Evolutionary conservation across 2,329 filamentous ascomycete genomes (phyloP).

Genomic region (Purpureocillium lavendulum): DNA sequence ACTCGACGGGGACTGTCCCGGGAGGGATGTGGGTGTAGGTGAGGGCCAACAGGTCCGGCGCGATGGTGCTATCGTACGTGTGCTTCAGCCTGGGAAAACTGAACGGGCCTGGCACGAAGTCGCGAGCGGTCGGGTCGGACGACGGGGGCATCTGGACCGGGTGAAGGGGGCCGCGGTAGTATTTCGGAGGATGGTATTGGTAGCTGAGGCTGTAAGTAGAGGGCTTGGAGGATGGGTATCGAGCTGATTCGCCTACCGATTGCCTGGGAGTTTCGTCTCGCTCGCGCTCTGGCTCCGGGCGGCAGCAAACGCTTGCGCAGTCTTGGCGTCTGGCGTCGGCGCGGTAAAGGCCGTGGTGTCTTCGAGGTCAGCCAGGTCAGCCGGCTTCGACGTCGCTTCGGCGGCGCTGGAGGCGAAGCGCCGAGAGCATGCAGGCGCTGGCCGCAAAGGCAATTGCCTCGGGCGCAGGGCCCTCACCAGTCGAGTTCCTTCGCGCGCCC

Average conservation of each 20-base stretch:
- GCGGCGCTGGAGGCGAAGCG: conserved; percentile 37
- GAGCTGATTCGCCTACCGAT: conserved; percentile 27
- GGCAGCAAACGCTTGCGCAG: conserved; percentile 31
- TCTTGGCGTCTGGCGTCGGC: conserved; percentile 28
- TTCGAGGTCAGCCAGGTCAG: conserved; percentile 40
- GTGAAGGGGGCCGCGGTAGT: conserved; percentile 87
- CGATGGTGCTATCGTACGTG: conserved; percentile 80
- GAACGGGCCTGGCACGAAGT: conserved; percentile 88
- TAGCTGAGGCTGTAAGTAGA: conserved; percentile 51
- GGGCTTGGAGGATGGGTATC: neutral
- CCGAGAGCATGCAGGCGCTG: conserved; percentile 16
- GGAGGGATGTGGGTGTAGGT: conserved; percentile 81
- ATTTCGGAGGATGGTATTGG: conserved; percentile 89
- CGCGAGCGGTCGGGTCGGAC: conserved; percentile 79
- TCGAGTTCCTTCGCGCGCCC: conserved; percentile 31
- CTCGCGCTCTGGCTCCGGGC: conserved; percentile 25
- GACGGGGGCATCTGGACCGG: conserved; percentile 83
- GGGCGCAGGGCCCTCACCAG: conserved; percentile 21
- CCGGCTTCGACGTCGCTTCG: conserved; percentile 22
- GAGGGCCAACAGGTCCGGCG: conserved; percentile 80
- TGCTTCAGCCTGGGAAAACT: conserved; percentile 78
- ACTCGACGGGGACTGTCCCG: conserved; percentile 49
- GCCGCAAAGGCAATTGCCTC: conserved; percentile 16
- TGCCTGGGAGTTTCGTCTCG: conserved; percentile 33
- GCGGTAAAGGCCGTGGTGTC: conserved; percentile 37